Evolutionary conservation across 2,329 filamentous ascomycete species (phyloP).

Genomic region (Apiospora pterosperma): DNA sequence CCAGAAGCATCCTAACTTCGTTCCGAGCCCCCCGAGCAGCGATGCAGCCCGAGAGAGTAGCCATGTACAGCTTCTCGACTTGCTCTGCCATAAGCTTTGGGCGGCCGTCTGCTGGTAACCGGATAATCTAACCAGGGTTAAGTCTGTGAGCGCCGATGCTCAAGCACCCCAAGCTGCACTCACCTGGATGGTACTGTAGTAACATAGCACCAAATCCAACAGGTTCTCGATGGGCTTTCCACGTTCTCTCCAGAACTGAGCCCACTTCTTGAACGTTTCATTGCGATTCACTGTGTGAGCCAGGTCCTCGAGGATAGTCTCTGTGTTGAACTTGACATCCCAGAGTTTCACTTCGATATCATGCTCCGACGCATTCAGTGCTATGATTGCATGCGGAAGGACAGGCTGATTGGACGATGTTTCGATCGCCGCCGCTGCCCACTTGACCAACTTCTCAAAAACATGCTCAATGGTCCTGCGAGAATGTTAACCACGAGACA

Average conservation of each 20-base stretch:
- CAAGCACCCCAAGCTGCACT: not conserved
- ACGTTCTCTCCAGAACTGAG: slow-evolving; percentile 30
- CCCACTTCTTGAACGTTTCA: slow-evolving; percentile 24
- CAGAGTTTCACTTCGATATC: slow-evolving; percentile 22
- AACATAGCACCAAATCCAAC: slow-evolving; percentile 38
- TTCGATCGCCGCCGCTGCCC: slow-evolving; percentile 44
- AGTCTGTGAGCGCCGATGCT: not conserved
- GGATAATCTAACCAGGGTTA: slow-evolving; percentile 24
- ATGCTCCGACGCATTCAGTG: slow-evolving; percentile 37
- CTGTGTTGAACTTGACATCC: slow-evolving; percentile 31
- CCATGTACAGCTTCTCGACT: slow-evolving; percentile 36
- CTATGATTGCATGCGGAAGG: slow-evolving; percentile 47
- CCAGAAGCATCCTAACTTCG: slow-evolving; percentile 40
- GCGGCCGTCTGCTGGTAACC: slow-evolving; percentile 38
- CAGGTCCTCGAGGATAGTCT: slow-evolving; percentile 25
- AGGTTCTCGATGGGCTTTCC: slow-evolving; percentile 34
- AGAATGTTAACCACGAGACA: not conserved
- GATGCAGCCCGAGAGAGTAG: slow-evolving; percentile 32
- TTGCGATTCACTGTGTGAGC: slow-evolving; percentile 20
- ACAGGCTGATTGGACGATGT: slow-evolving; percentile 48
- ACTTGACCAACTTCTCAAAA: slow-evolving; percentile 37
- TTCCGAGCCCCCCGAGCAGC: slow-evolving; percentile 32
- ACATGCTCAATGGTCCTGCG: slow-evolving; percentile 32
- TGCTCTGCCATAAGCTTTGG: slow-evolving; percentile 42
- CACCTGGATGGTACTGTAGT: slow-evolving; percentile 41